phyloP scores from a whole-genome alignment of 2,329 filamentous ascomycete genomes.

The Colletotrichum liaoningense region DNA sequence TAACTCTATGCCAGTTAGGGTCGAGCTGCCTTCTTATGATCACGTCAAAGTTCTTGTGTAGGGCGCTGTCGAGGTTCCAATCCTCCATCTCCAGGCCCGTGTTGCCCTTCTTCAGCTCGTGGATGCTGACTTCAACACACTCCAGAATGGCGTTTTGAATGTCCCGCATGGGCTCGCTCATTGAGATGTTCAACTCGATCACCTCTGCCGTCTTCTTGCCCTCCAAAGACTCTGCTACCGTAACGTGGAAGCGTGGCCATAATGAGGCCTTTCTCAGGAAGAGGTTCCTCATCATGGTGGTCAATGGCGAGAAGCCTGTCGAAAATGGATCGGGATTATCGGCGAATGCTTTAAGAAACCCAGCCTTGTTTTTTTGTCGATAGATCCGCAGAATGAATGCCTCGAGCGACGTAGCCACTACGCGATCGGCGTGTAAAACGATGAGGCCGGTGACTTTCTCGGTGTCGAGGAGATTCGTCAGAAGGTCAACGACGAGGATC shows the following conservation, averaged over 20 bases:
- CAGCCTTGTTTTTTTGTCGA: constrained; percentile 91
- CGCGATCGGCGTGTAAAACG: constrained; percentile 87
- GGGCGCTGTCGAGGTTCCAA: constrained; percentile 93
- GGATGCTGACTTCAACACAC: constrained; percentile 94
- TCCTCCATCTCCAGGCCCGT: constrained; percentile 93
- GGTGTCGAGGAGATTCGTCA: constrained; percentile 85
- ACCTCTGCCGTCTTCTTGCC: constrained; percentile 95
- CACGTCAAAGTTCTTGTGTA: constrained; percentile 92
- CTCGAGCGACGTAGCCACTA: constrained; percentile 88
- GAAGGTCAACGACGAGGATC: constrained; percentile 92
- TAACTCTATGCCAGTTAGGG: constrained; percentile 96
- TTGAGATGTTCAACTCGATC: constrained; percentile 94
- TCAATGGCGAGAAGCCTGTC: constrained; percentile 86
- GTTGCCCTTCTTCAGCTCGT: constrained; percentile 92
- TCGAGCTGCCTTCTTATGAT: constrained; percentile 91
- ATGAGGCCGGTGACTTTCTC: constrained; percentile 89
- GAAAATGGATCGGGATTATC: constrained; percentile 94
- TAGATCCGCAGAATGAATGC: constrained; percentile 96
- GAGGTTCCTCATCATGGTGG: constrained; percentile 91
- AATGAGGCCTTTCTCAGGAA: constrained; percentile 90
- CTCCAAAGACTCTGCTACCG: constrained; percentile 89
- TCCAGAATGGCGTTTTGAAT: constrained; percentile 96
- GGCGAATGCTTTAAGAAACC: constrained; percentile 96
- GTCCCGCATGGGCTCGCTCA: constrained; percentile 93
- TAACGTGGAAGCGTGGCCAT: constrained; percentile 94